Evolutionary conservation across 805 yeast genomes (phyloP), one percentile per base, ranked within the genome.

Genomic region (Kodamaea sagamina): DNA sequence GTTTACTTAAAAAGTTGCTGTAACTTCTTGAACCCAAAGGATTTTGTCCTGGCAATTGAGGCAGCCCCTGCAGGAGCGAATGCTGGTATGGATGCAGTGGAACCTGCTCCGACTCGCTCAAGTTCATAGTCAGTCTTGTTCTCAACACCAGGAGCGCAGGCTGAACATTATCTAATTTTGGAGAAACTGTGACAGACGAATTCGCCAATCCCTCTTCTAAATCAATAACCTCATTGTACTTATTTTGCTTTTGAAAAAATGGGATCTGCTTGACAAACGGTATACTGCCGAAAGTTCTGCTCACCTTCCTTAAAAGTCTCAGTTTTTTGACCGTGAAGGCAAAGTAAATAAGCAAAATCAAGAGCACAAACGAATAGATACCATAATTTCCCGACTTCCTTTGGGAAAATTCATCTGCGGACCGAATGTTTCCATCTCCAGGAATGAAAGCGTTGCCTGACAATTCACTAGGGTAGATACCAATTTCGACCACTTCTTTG

Each of bases 391-490:
- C 39, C 18, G 38, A 21, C 9, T 25, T 38, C 1, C 52, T 57
- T 15, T 52, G 54, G 19, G 34, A n/a, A 13, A 13, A 13, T 29
- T 53, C 62, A 9, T 49, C 45, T 35, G 60, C 45, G 35, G 60
- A 63, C 17, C 47, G 36, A 18, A 25, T n/a, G 31, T 19, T 31
- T 6, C 45, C 58, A 4, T 63, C 63, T 1, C 68, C 71, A 15
- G 71, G 57, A 3, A 68, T 60, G 50, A 67, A 68, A 18, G 43
- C 26, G 27, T 54, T 58, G 3, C 60, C 62, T 0, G 71, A 61
- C 6, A 67, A 56, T 7, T 60, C 65, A 47, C 77, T 67, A 2
- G 78, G 74, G 17, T 59, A 54, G 11, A 75, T 63, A 2, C 78
- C 80, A 15, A 68, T 59, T 1, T 57, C 41, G 4, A 37, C 41